Base-by-base conservation (phyloP, 2,329 filamentous ascomycete genomes). In the Pleomassaria siparia region DNA sequence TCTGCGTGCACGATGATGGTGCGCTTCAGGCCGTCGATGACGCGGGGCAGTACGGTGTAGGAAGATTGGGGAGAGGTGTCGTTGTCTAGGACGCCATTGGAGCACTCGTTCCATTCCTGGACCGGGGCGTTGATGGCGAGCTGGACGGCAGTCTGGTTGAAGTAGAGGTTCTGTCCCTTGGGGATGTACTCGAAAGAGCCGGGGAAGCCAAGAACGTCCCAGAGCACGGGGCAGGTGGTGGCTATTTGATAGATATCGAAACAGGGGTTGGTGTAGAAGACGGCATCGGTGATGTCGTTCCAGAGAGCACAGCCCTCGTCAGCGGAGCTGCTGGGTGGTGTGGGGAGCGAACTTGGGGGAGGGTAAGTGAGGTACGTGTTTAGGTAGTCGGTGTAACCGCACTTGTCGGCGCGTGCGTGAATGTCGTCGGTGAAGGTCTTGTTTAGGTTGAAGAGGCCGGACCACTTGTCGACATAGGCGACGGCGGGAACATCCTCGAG, bases 241-340 rank as follows among this genome's bases (percentile, higher is more conserved):
- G 81, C 81, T 12, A 92, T 80, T 42, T 87, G 81, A 71, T 92
- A 94, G 10, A 88, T 74, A 65, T 90, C 83, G 71, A 87, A 95
- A 74, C 89, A 94, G 0, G 89, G 89, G 71, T 94, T 94, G 26
- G 82, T 69, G 1, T 73, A 62, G 4, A 75, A 52, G 7, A 79
- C 78, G 24, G 82, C 85, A 0, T 75, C 55, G 57, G 73, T 74
- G 24, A 88, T 79, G 18, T 79, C 72, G 47, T 77, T 67, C 58
- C 79, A 87, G 16, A 89, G 60, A 41, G 76, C 74, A 64, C 88
- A 91, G 3, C 75, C 77, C 0, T 71, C 61, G n/a, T 64, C 56
- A 0, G 71, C 71, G 28, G 71, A 56, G 21, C 73, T 67, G 42
- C 53, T 78, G 5, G 82, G 76, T 24, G 74, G 71, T 0, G 64